Conservation (phyloP, 331 rosid genomes). For the Cydonia oblonga region DNA sequence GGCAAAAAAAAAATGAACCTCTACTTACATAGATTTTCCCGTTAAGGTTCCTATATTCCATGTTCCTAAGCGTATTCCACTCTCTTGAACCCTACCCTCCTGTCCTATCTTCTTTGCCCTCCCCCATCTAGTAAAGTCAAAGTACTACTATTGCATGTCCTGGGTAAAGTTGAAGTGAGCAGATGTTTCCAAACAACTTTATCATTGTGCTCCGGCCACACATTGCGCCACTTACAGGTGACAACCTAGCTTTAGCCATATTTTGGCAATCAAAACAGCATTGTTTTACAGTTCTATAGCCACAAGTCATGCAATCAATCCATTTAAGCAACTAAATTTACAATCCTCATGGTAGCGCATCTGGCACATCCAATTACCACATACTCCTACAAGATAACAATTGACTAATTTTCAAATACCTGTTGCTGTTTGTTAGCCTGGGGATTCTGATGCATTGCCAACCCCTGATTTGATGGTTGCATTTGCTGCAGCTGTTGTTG, state of each 20-base stretch:
- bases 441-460: constrained; percentile 44
- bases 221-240: too few species aligned
- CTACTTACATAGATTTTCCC: too few species aligned
- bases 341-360: neutral
- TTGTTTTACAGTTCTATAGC: neutral
- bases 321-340: neutral
- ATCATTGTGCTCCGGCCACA: too few species aligned
- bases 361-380: neutral
- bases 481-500: constrained; percentile 82
- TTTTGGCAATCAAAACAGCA: neutral
- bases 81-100: too few species aligned
- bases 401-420: constrained; percentile 5
- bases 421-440: constrained; percentile 50
- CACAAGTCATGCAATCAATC: neutral
- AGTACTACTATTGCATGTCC: too few species aligned
- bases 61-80: too few species aligned
- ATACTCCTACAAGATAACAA: neutral
- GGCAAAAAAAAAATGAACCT: neutral
- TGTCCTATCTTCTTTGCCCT: too few species aligned
- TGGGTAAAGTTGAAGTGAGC: too few species aligned
- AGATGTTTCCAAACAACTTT: too few species aligned
- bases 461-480: constrained; percentile 72
- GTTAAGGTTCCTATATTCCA: too few species aligned
- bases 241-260: too few species aligned
- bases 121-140: too few species aligned